Evolutionary conservation across 139 green algal genomes (phyloP), one percentile per base, ranked within the genome.

Genomic region (Closterium sp.): DNA sequence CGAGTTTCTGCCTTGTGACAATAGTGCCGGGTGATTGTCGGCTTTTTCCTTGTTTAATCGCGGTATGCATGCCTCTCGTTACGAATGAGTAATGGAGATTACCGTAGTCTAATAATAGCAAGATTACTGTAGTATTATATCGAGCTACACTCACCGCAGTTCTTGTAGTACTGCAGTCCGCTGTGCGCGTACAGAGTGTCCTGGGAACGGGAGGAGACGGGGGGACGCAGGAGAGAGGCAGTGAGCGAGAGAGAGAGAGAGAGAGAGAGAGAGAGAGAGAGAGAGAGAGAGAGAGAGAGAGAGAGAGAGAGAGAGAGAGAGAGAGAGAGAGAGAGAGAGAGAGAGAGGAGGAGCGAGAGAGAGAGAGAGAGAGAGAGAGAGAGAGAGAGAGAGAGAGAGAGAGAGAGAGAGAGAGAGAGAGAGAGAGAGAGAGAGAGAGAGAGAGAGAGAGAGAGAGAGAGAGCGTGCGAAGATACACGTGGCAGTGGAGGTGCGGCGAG

Each of bases 131-230:
- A n/a, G n/a, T n/a, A n/a, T n/a, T n/a, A n/a, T n/a, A n/a, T n/a
- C n/a, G n/a, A n/a, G n/a, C n/a, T n/a, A 4, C 2, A 86, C 84
- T 88, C 32, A 88, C 84, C 7, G 87, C 87, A 90, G 33, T 90
- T 90, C 87, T 90, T 90, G 87, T 86, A 90, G 87, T 90, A 90
- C 31, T 90, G n/a, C 2, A 34, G n/a, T 0, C 83, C 30, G n/a
- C 30, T 86, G 83, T 34, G 83, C n/a, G 83, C 55, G 55, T 76
- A 76, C 55, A 76, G 4, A 19, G 55, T 76, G 16, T 76, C 55
- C 55, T 76, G 83, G 83, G 1, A 23, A 12, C 5, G 76, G 83
- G 30, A 23, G 83, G 83, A 86, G 83, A 86, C n/a, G n/a, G 30
- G 2, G 83, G 30, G 83, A 23, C 5, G 76, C 12, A 33, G 81